These are phyloP conservation scores for Blumeriella jaapii DNA, from an alignment of 2,329 filamentous ascomycete genomes.

Conservation along the genomic window DNA sequence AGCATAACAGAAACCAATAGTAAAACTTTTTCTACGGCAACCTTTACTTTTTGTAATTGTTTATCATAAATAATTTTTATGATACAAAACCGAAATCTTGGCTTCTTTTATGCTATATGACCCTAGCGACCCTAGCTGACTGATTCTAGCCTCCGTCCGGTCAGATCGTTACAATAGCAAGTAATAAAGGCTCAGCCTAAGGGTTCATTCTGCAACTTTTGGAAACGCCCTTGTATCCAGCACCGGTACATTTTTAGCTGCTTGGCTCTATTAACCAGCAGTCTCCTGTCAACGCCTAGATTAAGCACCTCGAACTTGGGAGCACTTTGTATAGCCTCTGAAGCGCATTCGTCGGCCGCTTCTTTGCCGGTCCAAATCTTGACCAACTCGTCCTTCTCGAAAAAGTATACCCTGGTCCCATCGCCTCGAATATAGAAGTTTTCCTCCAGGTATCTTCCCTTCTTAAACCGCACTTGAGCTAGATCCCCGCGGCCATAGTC, in stretches of 20 bases:
- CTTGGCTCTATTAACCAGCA: conserved; percentile 84
- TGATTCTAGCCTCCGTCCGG: too few relatives aligned
- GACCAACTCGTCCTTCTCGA: conserved; percentile 73
- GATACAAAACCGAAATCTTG: too few relatives aligned
- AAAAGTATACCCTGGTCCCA: conserved; percentile 95
- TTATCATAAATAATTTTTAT: too few relatives aligned
- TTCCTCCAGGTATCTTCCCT: conserved; percentile 84
- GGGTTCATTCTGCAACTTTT: conserved; percentile 35
- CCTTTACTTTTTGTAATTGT: too few relatives aligned
- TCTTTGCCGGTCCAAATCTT: conserved; percentile 58
- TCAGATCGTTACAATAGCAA: too few relatives aligned
- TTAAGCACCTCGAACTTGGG: conserved; percentile 58
- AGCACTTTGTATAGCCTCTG: conserved; percentile 5
- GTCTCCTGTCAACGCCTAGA: conserved; percentile 72
- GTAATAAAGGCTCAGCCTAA: neutral
- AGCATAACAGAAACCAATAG: too few relatives aligned
- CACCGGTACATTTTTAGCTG: conserved; percentile 98
- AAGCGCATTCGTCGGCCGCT: conserved; percentile 3
- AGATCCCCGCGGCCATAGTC: conserved; percentile 95
- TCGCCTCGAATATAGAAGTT: conserved; percentile 97
- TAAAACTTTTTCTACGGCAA: too few relatives aligned
- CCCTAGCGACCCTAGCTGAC: too few relatives aligned
- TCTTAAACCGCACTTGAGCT: conserved; percentile 94
- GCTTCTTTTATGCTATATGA: too few relatives aligned
- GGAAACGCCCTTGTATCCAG: conserved; percentile 82